These are phyloP conservation scores for Amanita pseudoporphyria DNA, from an alignment of 768 basidiomycete species.

Conservation along the genomic window DNA sequence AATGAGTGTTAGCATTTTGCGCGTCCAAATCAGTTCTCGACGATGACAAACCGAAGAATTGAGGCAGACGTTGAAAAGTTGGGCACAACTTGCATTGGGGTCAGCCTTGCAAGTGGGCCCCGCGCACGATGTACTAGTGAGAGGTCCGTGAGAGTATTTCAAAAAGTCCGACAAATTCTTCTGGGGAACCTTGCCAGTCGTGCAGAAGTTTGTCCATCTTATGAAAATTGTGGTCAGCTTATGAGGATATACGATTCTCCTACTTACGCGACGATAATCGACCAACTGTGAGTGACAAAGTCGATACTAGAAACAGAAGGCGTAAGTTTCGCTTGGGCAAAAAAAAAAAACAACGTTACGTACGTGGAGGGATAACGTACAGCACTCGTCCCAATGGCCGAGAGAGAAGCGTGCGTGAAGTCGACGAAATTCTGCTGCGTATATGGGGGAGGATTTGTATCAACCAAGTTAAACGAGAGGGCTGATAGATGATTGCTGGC, in stretches of 20 bases:
- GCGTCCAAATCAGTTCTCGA: background rate
- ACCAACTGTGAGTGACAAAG: constrained; percentile 3
- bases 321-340: too few relatives aligned
- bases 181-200: constrained; percentile 6
- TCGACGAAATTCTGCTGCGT: constrained; percentile 8
- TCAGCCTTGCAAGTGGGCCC: constrained; percentile 5
- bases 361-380: constrained; percentile 6
- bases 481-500: constrained; percentile 5
- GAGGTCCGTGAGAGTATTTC: constrained; percentile 6
- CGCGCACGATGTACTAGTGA: constrained; percentile 8
- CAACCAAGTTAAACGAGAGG: constrained; percentile 5
- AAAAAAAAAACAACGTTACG: background rate
- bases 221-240: background rate
- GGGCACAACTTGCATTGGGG: constrained; percentile 9
- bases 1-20: background rate
- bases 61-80: constrained; percentile 8
- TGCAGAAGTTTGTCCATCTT: constrained; percentile 11
- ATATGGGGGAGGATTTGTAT: constrained; percentile 6
- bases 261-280: constrained; percentile 8
- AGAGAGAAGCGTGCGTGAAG: constrained; percentile 5
- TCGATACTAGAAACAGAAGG: background rate
- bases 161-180: constrained; percentile 10
- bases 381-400: constrained; percentile 1
- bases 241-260: background rate
- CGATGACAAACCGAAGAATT: background rate